Conservation (phyloP, 116 monocot genomes). For the Zostera marina region DNA sequence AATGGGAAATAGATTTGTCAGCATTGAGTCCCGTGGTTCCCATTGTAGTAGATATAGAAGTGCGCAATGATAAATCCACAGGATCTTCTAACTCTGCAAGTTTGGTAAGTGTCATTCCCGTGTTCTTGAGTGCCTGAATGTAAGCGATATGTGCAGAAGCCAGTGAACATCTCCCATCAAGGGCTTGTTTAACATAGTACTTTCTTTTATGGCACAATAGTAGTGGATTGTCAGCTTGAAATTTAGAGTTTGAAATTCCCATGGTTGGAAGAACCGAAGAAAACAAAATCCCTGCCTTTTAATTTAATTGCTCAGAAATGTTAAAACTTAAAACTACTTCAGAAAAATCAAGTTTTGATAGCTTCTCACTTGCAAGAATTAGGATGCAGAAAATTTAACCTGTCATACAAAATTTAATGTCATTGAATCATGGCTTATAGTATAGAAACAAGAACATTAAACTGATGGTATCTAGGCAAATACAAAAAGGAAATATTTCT, state of each 20-base stretch:
- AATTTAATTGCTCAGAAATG: neutral
- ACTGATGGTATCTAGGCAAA: too few species aligned
- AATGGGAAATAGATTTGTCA: slow-evolving; percentile 39
- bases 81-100: slow-evolving; percentile 42
- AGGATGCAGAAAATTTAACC: too few species aligned
- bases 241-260: slow-evolving; percentile 56
- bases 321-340: neutral
- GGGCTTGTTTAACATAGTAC: slow-evolving; percentile 58
- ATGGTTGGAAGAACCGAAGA: slow-evolving; percentile 12
- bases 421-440: too few species aligned
- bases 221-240: slow-evolving; percentile 78
- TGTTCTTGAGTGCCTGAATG: slow-evolving; percentile 65
- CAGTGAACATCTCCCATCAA: slow-evolving; percentile 61
- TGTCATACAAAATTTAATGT: too few species aligned
- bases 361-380: too few species aligned
- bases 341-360: neutral
- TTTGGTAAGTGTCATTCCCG: slow-evolving; percentile 57
- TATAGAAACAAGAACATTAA: too few species aligned
- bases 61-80: slow-evolving; percentile 46
- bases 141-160: slow-evolving; percentile 67
- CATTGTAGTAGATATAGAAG: slow-evolving; percentile 62
- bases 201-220: slow-evolving; percentile 66
- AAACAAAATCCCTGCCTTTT: neutral
- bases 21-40: slow-evolving; percentile 40
- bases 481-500: too few species aligned